Evolutionary conservation across 148 eudicot genomes (phyloP).

Genomic region (Amaranthus cruentus): DNA sequence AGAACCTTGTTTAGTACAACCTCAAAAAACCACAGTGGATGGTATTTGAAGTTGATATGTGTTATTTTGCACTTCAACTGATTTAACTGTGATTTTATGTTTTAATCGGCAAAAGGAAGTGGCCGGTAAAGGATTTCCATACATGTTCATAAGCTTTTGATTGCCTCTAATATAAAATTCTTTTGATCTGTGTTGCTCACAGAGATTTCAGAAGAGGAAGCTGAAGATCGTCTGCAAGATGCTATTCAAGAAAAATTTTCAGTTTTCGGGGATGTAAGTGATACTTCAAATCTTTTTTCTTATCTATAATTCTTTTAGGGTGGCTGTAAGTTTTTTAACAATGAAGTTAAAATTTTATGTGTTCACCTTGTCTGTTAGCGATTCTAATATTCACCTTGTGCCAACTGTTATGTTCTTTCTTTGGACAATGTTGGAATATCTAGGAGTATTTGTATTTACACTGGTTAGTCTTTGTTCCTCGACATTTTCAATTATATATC

Average conservation of each 20-base stretch:
- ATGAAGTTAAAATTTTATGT: not conserved
- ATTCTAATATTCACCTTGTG: not conserved
- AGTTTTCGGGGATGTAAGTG: conserved; percentile 81
- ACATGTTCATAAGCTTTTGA: not conserved
- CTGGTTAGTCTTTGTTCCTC: not conserved
- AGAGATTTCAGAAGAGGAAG: conserved; percentile 97
- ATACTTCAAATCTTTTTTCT: conserved; percentile 1
- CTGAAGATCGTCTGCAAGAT: conserved; percentile 84
- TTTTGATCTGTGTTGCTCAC: conserved; percentile 26
- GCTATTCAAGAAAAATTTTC: conserved; percentile 95
- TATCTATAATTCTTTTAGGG: not conserved
- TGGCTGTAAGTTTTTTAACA: not conserved
- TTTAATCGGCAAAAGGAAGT: not conserved
- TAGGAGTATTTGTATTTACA: not conserved
- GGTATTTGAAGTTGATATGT: conserved; percentile 1
- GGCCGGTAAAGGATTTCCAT: not conserved
- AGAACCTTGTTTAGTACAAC: no score
- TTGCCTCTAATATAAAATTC: not conserved
- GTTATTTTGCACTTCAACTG: not conserved
- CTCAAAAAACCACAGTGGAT: not conserved
- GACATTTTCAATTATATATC: not conserved
- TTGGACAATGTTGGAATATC: not conserved
- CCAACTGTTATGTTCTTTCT: not conserved
- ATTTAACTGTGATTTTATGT: not conserved
- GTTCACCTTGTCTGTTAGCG: not conserved